phyloP scores from a whole-genome alignment of 371 early-diverging fungal species.

The Chytridium lagenaria region DNA sequence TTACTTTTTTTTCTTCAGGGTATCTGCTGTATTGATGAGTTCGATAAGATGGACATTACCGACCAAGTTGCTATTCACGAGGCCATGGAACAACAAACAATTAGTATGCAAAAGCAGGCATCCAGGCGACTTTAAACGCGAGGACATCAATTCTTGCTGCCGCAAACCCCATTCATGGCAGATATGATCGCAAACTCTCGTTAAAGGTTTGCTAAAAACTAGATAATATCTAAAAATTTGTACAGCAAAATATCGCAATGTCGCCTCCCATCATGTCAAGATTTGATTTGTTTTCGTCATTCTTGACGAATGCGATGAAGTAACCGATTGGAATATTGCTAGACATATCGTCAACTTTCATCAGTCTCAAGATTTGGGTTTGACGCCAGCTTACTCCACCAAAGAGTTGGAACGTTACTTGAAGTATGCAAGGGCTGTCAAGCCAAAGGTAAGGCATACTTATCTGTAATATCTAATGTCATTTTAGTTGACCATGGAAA shows the following conservation, averaged over 20 bases:
- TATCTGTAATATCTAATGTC: not conserved
- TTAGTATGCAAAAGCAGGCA: constrained; percentile 99
- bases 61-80: constrained; percentile 99
- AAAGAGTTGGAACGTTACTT: constrained; percentile 86
- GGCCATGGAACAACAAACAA: constrained; percentile 99
- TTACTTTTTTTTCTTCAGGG: constrained; percentile 65
- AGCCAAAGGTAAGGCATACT: constrained; percentile 66
- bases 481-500: constrained; percentile 74
- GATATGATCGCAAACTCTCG: constrained; percentile 94
- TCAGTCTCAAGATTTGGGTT: constrained; percentile 72
- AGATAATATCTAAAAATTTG: constrained; percentile 9
- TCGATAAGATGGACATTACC: constrained; percentile 98
- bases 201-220: constrained; percentile 70
- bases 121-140: constrained; percentile 98
- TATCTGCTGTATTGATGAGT: constrained; percentile 99
- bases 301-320: constrained; percentile 93
- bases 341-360: constrained; percentile 95
- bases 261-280: constrained; percentile 99
- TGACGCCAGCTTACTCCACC: constrained; percentile 75
- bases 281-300: constrained; percentile 99
- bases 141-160: constrained; percentile 92
- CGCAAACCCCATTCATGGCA: constrained; percentile 97
- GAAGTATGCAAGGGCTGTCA: constrained; percentile 85
- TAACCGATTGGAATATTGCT: constrained; percentile 92
- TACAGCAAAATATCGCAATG: constrained; percentile 96